A percentile compares a stretch with the other conserved stretches of the same genome.
Evolutionary conservation across 176 grass and related monocot genomes (phyloP).

Genomic region (Secale cereale): DNA sequence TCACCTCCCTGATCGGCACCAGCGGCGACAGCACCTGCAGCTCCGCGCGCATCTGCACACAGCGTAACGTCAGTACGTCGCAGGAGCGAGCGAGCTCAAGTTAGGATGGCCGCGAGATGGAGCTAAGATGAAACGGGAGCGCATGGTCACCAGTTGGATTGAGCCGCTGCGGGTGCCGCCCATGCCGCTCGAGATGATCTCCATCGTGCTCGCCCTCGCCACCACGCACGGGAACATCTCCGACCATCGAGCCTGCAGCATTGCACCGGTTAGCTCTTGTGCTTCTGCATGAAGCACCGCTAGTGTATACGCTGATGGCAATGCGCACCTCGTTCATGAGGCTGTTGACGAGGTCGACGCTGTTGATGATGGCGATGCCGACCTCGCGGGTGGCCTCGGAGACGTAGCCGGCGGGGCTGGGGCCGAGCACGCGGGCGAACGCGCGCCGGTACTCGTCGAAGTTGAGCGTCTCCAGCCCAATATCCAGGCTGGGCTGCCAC

Average conservation of each 20-base stretch:
- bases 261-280: background rate
- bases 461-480: conserved; percentile 52
- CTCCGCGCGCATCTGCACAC: conserved; percentile 75
- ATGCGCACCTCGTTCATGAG: conserved; percentile 75
- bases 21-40: conserved; percentile 93
- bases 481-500: conserved; percentile 48
- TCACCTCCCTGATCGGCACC: conserved; percentile 68
- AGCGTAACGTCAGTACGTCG: too few species aligned
- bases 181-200: conserved; percentile 82
- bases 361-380: conserved; percentile 64
- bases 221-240: conserved; percentile 97
- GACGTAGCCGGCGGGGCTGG: conserved; percentile 50
- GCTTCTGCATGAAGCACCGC: too few species aligned
- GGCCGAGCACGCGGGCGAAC: conserved; percentile 49
- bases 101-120: background rate
- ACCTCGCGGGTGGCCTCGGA: conserved; percentile 72
- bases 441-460: conserved; percentile 62
- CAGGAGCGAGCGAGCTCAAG: background rate
- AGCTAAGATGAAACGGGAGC: background rate
- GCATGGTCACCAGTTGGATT: conserved; percentile 74
- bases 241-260: conserved; percentile 60
- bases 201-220: conserved; percentile 58
- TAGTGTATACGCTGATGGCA: too few species aligned
- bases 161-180: conserved; percentile 82
- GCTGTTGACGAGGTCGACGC: conserved; percentile 75